phyloP scores from a whole-genome alignment of 345 rosid species.

The Arabis alpina region DNA sequence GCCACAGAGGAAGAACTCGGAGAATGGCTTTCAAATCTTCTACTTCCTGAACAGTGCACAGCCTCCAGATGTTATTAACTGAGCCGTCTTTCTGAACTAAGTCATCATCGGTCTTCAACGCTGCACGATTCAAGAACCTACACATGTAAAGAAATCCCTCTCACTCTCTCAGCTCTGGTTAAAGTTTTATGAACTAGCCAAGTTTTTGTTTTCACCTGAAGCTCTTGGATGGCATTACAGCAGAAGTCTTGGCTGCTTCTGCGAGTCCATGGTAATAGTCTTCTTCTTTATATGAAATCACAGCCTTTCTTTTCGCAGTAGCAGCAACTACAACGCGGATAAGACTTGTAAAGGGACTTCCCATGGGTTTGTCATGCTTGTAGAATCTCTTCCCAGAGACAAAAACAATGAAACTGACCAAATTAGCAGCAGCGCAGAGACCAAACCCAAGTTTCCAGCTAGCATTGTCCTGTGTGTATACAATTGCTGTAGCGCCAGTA shows the following conservation, averaged over 20 bases:
- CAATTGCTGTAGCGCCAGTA: conserved; percentile 42
- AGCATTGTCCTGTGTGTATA: conserved; percentile 51
- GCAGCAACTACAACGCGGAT: conserved; percentile 54
- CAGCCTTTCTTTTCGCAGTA: conserved; percentile 44
- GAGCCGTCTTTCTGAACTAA: conserved; percentile 41
- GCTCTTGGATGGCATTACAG: conserved; percentile 34
- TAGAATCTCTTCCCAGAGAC: conserved; percentile 49
- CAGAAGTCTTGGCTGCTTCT: neutral
- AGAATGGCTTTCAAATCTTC: conserved; percentile 62
- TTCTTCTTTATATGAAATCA: conserved; percentile 37
- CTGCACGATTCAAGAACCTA: conserved; percentile 32
- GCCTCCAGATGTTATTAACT: conserved; percentile 49
- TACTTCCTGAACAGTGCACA: conserved; percentile 57
- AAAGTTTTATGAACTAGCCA: neutral
- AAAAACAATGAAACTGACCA: conserved; percentile 44
- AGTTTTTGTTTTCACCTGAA: conserved; percentile 42
- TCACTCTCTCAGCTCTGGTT: neutral
- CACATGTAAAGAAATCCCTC: conserved; percentile 2
- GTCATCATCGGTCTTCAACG: conserved; percentile 49
- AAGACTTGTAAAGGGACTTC: conserved; percentile 53
- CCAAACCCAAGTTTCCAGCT: conserved; percentile 62
- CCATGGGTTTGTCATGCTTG: conserved; percentile 44
- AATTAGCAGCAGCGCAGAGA: conserved; percentile 41
- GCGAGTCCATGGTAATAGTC: conserved; percentile 42
- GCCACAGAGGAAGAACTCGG: conserved; percentile 50